phyloP scores from a whole-genome alignment of 106 monocot species.

The Apostasia ramifera region DNA sequence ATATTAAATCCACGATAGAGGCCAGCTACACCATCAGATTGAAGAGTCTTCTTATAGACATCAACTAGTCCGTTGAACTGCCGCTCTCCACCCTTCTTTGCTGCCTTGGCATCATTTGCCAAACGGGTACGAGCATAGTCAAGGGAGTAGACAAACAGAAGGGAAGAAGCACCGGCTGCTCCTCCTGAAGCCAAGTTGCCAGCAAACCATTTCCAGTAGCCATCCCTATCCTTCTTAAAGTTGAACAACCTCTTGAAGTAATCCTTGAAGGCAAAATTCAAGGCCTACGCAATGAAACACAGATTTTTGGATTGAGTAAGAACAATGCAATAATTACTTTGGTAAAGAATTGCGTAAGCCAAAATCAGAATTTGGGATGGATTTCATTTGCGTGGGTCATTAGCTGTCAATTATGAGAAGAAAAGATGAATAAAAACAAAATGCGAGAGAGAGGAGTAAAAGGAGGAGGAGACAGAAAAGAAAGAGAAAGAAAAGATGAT shows the following conservation, averaged over 20 bases:
- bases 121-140: constrained; percentile 12
- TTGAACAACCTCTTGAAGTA: constrained; percentile 18
- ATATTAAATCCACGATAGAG: constrained; percentile 12
- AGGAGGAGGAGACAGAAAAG: too few relatives aligned
- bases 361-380: too few relatives aligned
- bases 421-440: too few relatives aligned
- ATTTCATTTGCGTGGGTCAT: too few relatives aligned
- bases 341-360: too few relatives aligned
- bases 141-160: constrained; percentile 6
- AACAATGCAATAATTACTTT: too few relatives aligned
- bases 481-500: too few relatives aligned
- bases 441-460: too few relatives aligned
- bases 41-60: constrained; percentile 6
- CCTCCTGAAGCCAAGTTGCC: constrained; percentile 6
- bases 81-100: constrained; percentile 15
- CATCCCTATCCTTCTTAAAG: constrained; percentile 11
- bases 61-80: constrained; percentile 12
- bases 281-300: background rate
- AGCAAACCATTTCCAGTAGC: constrained; percentile 11
- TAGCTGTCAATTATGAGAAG: too few relatives aligned
- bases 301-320: too few relatives aligned
- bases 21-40: constrained; percentile 11
- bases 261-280: constrained; percentile 13
- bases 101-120: constrained; percentile 7
- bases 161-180: constrained; percentile 6